Evolutionary conservation across 129 eudicot species (phyloP).

Genomic region (Kitagawia praeruptora): DNA sequence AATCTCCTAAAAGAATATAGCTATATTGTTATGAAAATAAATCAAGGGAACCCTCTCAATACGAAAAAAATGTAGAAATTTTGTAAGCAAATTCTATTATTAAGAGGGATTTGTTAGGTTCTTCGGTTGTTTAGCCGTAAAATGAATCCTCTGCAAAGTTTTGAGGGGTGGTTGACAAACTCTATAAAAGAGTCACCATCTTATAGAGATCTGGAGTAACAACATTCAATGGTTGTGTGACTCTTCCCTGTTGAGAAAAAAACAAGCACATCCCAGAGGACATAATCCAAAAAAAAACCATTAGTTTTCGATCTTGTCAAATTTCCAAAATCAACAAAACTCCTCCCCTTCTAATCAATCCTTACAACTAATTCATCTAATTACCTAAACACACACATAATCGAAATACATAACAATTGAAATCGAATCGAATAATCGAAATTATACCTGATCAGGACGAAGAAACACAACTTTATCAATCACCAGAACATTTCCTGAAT

Average conservation of each 20-base stretch:
- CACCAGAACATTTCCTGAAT: constrained; percentile 79
- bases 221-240: constrained; percentile 15
- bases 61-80: not conserved
- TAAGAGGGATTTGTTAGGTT: not conserved
- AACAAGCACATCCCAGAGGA: constrained; percentile 27
- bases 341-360: not conserved
- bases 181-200: constrained; percentile 36
- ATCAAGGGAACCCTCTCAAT: not conserved
- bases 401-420: not conserved
- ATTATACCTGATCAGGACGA: constrained; percentile 87
- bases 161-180: not conserved
- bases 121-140: not conserved
- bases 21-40: not conserved
- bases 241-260: constrained; percentile 73
- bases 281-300: constrained; percentile 29
- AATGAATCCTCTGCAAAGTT: constrained; percentile 8
- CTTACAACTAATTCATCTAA: not conserved
- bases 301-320: constrained; percentile 50
- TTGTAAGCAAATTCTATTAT: not conserved
- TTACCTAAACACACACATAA: constrained; percentile 2
- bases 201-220: constrained; percentile 43
- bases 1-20: not conserved
- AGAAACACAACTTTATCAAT: constrained; percentile 69
- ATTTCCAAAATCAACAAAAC: constrained; percentile 4
- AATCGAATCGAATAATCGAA: not conserved